Evolutionary conservation across 352 stramenopile species (phyloP).

Genomic region (Synura sp.): DNA sequence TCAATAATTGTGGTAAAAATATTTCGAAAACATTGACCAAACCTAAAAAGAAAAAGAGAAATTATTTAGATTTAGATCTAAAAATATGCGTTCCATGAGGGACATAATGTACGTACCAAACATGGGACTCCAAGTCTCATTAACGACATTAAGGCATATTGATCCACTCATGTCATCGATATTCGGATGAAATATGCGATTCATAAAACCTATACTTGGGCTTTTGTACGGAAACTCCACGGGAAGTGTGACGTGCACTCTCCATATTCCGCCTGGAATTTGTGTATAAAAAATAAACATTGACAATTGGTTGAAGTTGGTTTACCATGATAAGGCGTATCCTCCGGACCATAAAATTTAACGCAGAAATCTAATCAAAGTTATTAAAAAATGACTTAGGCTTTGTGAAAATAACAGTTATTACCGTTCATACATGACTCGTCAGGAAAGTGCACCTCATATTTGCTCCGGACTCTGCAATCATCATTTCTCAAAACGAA

Average conservation of each 20-base stretch:
- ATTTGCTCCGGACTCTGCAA: neutral
- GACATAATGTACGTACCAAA: slow-evolving; percentile 61
- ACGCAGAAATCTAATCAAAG: slow-evolving; percentile 61
- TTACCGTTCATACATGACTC: neutral
- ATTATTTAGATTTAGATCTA: neutral
- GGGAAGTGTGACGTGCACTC: slow-evolving; percentile 81
- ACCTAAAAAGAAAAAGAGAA: slow-evolving; percentile 54
- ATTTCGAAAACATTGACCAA: slow-evolving; percentile 86
- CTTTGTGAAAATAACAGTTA: too few species aligned
- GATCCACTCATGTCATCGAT: slow-evolving; percentile 85
- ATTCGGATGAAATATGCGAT: slow-evolving; percentile 86
- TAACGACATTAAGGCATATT: slow-evolving; percentile 86
- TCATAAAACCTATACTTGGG: slow-evolving; percentile 83
- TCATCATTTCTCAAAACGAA: neutral
- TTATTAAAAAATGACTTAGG: neutral
- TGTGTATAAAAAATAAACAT: neutral
- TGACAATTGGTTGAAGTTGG: slow-evolving; percentile 9
- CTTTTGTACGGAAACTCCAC: slow-evolving; percentile 88
- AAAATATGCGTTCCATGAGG: neutral
- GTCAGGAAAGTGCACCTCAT: slow-evolving; percentile 62
- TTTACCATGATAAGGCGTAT: slow-evolving; percentile 57
- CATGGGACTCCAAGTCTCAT: slow-evolving; percentile 88
- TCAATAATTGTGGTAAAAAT: slow-evolving; percentile 83
- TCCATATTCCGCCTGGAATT: slow-evolving; percentile 70
- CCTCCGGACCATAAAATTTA: slow-evolving; percentile 72